phyloP scores from a whole-genome alignment of 176 grass and related monocot species.

The Oryza rufipogon region DNA sequence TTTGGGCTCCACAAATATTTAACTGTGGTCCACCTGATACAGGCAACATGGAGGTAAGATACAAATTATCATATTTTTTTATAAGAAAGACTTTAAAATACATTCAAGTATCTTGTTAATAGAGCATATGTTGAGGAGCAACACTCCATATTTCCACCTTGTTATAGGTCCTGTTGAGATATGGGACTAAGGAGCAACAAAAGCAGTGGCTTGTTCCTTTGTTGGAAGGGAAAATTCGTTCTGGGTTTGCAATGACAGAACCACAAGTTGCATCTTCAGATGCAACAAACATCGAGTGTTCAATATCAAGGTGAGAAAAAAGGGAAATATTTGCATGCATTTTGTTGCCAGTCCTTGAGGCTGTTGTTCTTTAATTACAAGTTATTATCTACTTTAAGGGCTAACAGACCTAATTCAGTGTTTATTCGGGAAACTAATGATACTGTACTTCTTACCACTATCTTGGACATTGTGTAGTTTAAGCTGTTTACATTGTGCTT shows the following conservation, averaged over 20 bases:
- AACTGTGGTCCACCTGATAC: conserved; percentile 93
- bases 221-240: conserved; percentile 87
- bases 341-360: neutral
- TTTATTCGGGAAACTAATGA: conserved; percentile 3
- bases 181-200: conserved; percentile 93
- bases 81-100: conserved; percentile 10
- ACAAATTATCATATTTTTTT: neutral
- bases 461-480: neutral
- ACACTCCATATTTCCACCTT: neutral
- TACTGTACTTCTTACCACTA: neutral
- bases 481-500: neutral
- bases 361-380: conserved; percentile 10
- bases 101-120: neutral
- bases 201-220: conserved; percentile 83
- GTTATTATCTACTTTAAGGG: neutral
- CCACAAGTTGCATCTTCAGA: conserved; percentile 99
- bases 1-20: conserved; percentile 98
- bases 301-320: conserved; percentile 75
- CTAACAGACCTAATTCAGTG: neutral
- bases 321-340: conserved; percentile 12
- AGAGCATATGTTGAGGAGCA: conserved; percentile 14
- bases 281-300: conserved; percentile 97
- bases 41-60: conserved; percentile 93
- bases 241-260: conserved; percentile 98
- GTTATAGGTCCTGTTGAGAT: conserved; percentile 88